Percentiles rank a stretch among this genome's conserved stretches.
These are phyloP conservation scores for Colletotrichum tropicicola DNA, from an alignment of 2,329 filamentous ascomycete genomes.

Conservation along the genomic window DNA sequence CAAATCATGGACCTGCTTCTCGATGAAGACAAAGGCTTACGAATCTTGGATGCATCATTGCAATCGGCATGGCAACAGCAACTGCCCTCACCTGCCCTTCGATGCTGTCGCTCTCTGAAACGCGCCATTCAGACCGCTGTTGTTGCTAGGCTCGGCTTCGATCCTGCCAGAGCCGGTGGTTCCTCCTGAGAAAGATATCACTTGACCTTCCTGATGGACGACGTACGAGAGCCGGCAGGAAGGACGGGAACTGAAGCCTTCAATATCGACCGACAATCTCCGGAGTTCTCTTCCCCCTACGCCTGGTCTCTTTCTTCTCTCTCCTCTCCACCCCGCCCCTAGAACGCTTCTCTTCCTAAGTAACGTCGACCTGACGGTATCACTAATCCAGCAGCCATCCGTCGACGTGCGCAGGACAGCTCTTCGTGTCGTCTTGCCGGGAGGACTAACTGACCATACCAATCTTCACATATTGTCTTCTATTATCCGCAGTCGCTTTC, in stretches of 20 bases:
- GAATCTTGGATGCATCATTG: too few species aligned
- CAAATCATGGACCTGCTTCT: too few species aligned
- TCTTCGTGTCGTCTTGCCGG: not conserved
- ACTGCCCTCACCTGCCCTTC: too few species aligned
- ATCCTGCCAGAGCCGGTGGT: too few species aligned
- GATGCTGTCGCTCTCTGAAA: too few species aligned
- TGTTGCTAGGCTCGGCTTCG: too few species aligned
- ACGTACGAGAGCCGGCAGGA: too few species aligned
- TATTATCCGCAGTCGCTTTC: not conserved
- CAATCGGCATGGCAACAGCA: too few species aligned
- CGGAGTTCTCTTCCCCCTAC: not conserved
- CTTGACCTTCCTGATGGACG: too few species aligned
- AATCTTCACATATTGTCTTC: not conserved
- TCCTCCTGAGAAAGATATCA: too few species aligned
- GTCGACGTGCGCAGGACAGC: not conserved
- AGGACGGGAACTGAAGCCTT: not conserved
- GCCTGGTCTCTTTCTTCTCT: not conserved
- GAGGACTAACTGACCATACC: not conserved
- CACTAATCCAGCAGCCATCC: not conserved
- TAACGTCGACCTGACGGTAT: not conserved
- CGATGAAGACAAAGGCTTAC: too few species aligned
- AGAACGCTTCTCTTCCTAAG: conserved; percentile 4
- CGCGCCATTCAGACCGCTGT: too few species aligned
- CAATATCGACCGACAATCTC: not conserved
- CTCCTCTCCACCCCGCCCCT: not conserved